Evolutionary conservation across 2,329 filamentous ascomycete species (phyloP), one percentile per base, ranked within the genome.

Genomic region (Pseudogymnoascus sp.): DNA sequence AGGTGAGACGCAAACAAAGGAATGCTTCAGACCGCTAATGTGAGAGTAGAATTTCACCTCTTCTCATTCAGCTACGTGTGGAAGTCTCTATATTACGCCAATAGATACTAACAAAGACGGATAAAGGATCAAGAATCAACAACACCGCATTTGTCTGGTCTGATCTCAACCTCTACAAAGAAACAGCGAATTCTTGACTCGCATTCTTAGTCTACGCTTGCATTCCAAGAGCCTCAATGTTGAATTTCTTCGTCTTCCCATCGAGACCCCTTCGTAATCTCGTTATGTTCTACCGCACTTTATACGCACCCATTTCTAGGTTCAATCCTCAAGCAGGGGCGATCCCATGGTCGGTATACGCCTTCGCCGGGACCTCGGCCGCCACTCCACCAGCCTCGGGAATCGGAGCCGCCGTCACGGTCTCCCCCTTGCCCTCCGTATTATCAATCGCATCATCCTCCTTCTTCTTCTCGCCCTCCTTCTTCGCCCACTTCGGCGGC

Each of bases 401-500:
- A 16, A 38, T 35, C 26, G 62, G 63, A 29, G 62, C 63, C 37
- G 68, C 65, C 59, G 64, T 65, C 53, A 61, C 65, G 24, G 65
- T 26, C n/a, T 65, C 63, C 11, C 53, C 65, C 26, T 60, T 64
- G 8, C 61, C 68, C 61, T 69, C 67, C 67, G 68, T 56, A 65
- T 77, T 79, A 71, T 77, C 71, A 40, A 79, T 76, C 44, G 68
- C 71, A 62, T 69, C 68, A 42, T 73, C 74, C 21, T 72, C 69
- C 69, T 67, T 74, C 67, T 29, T 29, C 26, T 29, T 29, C 66
- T 67, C 72, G 47, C 74, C 74, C 10, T 73, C 71, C 67, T 80
- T 78, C 76, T 80, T 79, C 74, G 82, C 80, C 81, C 86, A 87
- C 80, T 87, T 86, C 67, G 85, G 78, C 61, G 88, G 82, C 72